Percentiles rank a stretch among this genome's conserved stretches.
These are phyloP conservation scores for Dryas integrifolia DNA, from an alignment of 331 rosid species.

Conservation along the genomic window DNA sequence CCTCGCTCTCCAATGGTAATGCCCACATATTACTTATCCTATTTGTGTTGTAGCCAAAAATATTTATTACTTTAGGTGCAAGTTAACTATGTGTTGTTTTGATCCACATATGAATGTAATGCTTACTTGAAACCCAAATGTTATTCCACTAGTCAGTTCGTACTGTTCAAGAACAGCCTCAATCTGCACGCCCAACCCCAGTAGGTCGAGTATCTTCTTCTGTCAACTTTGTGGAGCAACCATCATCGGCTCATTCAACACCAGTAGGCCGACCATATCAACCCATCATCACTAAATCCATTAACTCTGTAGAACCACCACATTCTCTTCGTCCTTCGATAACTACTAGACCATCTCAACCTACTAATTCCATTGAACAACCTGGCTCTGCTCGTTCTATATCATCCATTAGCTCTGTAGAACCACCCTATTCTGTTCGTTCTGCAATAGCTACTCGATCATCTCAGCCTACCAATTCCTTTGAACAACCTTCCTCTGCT, in stretches of 20 bases:
- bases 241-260: conserved; percentile 44
- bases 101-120: not conserved
- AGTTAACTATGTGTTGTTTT: too few species aligned
- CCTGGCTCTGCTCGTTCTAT: conserved; percentile 30
- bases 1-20: conserved; percentile 73
- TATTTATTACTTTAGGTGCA: too few species aligned
- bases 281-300: conserved; percentile 15
- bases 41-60: too few species aligned
- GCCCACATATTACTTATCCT: not conserved
- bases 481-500: conserved; percentile 35
- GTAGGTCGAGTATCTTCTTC: conserved; percentile 30
- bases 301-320: not conserved
- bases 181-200: conserved; percentile 6
- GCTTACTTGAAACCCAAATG: conserved; percentile 25
- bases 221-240: conserved; percentile 27
- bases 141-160: conserved; percentile 47
- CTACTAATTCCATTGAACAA: conserved; percentile 35
- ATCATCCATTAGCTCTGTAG: conserved; percentile 17
- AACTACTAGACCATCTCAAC: not conserved
- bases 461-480: not conserved
- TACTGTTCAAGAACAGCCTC: conserved; percentile 41
- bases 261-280: conserved; percentile 26
- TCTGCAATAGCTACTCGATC: not conserved
- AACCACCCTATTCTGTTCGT: conserved; percentile 39
- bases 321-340: conserved; percentile 4